Evolutionary conservation across 176 grass and related monocot species (phyloP), one percentile per base, ranked within the genome.

Genomic region (Luzula sylvatica): DNA sequence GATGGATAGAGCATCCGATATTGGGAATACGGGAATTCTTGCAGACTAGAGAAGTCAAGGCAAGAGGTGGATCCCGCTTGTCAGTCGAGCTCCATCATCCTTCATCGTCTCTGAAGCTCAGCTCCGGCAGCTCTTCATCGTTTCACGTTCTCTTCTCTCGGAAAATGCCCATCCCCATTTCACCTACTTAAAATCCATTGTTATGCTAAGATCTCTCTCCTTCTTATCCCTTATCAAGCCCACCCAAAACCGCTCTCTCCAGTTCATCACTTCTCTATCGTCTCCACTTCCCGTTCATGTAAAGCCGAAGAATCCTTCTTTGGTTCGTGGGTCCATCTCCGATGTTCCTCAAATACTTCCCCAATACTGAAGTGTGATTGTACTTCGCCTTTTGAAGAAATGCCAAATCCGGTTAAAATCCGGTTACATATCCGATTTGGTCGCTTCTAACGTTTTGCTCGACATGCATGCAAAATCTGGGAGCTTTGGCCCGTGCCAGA

Each of bases 381-480:
- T 95, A 86, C 68, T 88, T 35, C 71, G 68, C 38, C 74, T 88
- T 20, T 64, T 95, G 20, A 82, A 75, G 11, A 82, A 77, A 55
- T 95, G 77, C 74, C 26, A 77, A 71, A 32, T 76, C 55, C n/a
- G n/a, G 27, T 40, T 95, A 19, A 82, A 88, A 53, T 75, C 70
- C 2, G 90, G 90, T 0, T 82, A 76, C 15, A 54, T 46, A 11
- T 60, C 74, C n/a, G 71, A 88, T 15, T 41, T 80, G 24, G 67
- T 95, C 15, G 64, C 88, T 1, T 76, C 57, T 47, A 95, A 88
- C 49, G 80, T 95, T 61, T 67, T 95, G 58, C 58, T 86, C 16
- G 80, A 95, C 56, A 71, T 82, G 26, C 88, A 95, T 45, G 67
- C 66, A 8, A 95, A 95, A 67, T 52, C 65, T 12, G 84, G 77